Base-by-base conservation (phyloP, 2,329 filamentous ascomycete genomes). In the Pestalotiopsis sp. region DNA sequence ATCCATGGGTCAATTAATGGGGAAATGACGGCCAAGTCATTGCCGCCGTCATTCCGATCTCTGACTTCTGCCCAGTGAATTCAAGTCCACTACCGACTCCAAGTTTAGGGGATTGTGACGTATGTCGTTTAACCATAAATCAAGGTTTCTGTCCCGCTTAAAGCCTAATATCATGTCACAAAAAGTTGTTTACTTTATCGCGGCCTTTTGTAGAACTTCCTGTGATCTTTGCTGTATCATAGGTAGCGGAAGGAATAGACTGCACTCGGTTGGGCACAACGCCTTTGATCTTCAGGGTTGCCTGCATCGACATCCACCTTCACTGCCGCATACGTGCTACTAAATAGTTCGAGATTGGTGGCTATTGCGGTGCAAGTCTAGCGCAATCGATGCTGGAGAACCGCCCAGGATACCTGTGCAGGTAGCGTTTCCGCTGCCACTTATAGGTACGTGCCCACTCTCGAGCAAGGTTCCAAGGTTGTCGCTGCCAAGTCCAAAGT, bases 381-480 rank as follows among this genome's bases (percentile, higher is more conserved):
- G 57, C 57, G 57, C 23, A 59, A 27, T 59, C 27, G 57, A n/a
- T n/a, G n/a, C 25, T 12, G 20, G 6, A n/a, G 27, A 59, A 14
- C 23, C 57, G 17, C n/a, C 45, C 13, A 49, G 41, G n/a, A 49
- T 49, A 7, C 31, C 31, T 31, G 27, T n/a, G 6, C 9, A 20
- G 45, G 20, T 52, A 52, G 45, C 20, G 45, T 17, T 23, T 52
- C n/a, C 45, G 45, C 45, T 20, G 17, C 17, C 45, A n/a, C 17
- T 20, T 52, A 52, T 59, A 59, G 57, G 57, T 59, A 27, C 57
- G 57, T 59, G 57, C 57, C 57, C 23, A n/a, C 25, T 27, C 57
- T 52, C 7, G 17, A n/a, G 45, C 45, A 52, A 52, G 45, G 45
- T 52, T 52, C n/a, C 45, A 52, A 52, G 45, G 20, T 52, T 52